Percentiles rank a stretch among this genome's conserved stretches.
These are phyloP conservation scores for Xylaria hypoxylon DNA, from an alignment of 2,329 filamentous ascomycete species.

Conservation along the genomic window DNA sequence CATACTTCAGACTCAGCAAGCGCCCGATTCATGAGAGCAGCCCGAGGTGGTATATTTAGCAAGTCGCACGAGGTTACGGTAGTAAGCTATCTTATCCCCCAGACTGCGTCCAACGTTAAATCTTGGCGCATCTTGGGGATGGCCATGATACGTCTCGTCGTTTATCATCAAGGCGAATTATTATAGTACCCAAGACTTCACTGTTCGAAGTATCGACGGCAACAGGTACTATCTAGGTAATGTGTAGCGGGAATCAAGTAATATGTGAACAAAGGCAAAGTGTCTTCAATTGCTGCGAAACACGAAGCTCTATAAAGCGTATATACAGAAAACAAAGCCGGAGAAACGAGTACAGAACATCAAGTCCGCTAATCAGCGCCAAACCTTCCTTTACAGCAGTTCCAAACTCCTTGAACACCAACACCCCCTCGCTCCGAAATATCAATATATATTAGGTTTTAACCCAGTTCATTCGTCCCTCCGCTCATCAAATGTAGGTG, in stretches of 20 bases:
- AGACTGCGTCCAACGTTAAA: neutral
- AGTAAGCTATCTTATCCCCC: neutral
- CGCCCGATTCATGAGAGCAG: conserved; percentile 12
- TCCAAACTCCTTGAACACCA: conserved; percentile 33
- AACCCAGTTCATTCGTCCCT: neutral
- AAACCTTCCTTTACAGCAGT: neutral
- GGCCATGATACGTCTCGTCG: no score
- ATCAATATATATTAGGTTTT: conserved; percentile 30
- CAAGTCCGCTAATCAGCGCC: conserved; percentile 8
- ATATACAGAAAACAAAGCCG: conserved; percentile 39
- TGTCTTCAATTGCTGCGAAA: conserved; percentile 32
- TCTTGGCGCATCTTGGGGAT: neutral
- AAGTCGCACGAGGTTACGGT: neutral
- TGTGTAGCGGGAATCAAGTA: neutral
- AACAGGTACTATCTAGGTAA: neutral
- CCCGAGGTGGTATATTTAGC: neutral
- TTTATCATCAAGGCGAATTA: no score
- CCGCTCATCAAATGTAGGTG: neutral
- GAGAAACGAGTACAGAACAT: conserved; percentile 25
- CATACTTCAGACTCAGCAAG: conserved; percentile 30
- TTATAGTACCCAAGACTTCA: neutral
- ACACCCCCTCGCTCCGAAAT: conserved; percentile 21
- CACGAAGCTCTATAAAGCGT: conserved; percentile 28
- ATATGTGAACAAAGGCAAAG: conserved; percentile 20
- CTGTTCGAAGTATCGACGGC: neutral